Conservation (phyloP, 352 stramenopile genomes). For the Phytophthora aleatoria region DNA sequence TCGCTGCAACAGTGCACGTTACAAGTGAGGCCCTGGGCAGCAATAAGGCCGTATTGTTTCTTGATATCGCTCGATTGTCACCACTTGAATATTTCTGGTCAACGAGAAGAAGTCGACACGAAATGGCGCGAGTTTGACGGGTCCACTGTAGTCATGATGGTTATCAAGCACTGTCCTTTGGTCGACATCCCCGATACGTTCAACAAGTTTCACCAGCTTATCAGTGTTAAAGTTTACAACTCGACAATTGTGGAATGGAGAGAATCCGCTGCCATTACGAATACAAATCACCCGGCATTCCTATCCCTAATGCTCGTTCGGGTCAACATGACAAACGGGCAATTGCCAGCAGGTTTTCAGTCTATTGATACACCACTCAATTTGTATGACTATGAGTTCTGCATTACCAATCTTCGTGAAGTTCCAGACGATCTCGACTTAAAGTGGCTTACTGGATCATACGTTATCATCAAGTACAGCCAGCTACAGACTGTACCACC, state of each 20-base stretch:
- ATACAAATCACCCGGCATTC: slow-evolving; percentile 29
- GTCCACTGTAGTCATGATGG: slow-evolving; percentile 26
- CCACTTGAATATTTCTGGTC: not conserved
- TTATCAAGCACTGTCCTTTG: slow-evolving; percentile 40
- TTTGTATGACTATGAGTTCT: slow-evolving; percentile 46
- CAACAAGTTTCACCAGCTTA: slow-evolving; percentile 31
- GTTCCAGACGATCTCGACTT: slow-evolving; percentile 39
- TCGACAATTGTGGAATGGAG: slow-evolving; percentile 35
- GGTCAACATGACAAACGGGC: slow-evolving; percentile 37
- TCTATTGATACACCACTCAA: slow-evolving; percentile 30
- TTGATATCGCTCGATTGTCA: not conserved
- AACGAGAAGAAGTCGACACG: not conserved
- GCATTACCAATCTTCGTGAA: slow-evolving; percentile 35
- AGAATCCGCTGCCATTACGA: slow-evolving; percentile 31
- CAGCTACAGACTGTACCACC: slow-evolving; percentile 8
- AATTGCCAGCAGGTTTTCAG: slow-evolving; percentile 38
- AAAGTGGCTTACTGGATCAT: slow-evolving; percentile 30
- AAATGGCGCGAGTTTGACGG: slow-evolving; percentile 32
- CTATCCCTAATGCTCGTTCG: slow-evolving; percentile 39
- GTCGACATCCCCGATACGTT: slow-evolving; percentile 30
- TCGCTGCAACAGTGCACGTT: not conserved
- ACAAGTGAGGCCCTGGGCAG: not conserved
- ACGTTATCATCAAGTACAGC: slow-evolving; percentile 16
- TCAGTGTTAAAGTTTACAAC: slow-evolving; percentile 44
- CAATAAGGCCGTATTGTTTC: not conserved